These are phyloP conservation scores for Musa balbisiana DNA, from an alignment of 202 grass and related monocot genomes.

Conservation along the genomic window DNA sequence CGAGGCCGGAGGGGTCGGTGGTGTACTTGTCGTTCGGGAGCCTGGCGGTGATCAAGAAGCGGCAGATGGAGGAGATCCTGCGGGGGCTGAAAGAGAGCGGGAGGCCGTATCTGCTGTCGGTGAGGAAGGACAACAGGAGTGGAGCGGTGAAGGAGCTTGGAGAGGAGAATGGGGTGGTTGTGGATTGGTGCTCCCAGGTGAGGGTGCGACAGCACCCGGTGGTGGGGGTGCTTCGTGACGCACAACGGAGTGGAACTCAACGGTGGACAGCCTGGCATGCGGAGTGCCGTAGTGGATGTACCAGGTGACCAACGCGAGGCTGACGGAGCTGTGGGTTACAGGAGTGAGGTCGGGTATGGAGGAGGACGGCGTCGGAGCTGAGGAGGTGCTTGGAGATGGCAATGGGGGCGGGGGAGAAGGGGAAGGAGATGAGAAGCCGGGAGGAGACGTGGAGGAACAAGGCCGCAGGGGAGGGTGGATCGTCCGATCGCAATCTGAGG, in stretches of 20 bases:
- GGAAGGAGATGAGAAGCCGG: conserved; percentile 3
- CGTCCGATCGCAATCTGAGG: conserved; percentile 30
- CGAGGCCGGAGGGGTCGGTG: conserved; percentile 38
- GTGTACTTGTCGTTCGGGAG: conserved; percentile 74
- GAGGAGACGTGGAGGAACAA: conserved; percentile 25
- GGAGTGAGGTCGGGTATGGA: conserved; percentile 15
- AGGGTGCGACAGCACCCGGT: too few relatives aligned
- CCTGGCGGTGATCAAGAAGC: conserved; percentile 28
- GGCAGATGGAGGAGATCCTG: conserved; percentile 39
- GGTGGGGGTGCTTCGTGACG: conserved; percentile 47
- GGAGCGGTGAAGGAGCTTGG: not conserved
- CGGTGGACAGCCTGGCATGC: not conserved
- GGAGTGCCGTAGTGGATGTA: conserved; percentile 52
- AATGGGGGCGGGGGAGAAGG: conserved; percentile 31
- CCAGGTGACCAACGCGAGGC: conserved; percentile 34
- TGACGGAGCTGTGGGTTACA: too few relatives aligned
- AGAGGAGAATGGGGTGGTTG: conserved; percentile 20
- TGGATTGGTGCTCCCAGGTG: conserved; percentile 43
- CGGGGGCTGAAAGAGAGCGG: conserved; percentile 30
- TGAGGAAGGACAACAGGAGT: conserved; percentile 26
- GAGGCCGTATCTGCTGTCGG: conserved; percentile 41
- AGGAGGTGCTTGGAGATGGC: conserved; percentile 38
- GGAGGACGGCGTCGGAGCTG: conserved; percentile 24
- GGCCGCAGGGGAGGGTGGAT: conserved; percentile 7
- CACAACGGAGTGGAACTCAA: conserved; percentile 84